Conservation (phyloP, 176 grass and related monocot genomes). For the Avena sativa region DNA sequence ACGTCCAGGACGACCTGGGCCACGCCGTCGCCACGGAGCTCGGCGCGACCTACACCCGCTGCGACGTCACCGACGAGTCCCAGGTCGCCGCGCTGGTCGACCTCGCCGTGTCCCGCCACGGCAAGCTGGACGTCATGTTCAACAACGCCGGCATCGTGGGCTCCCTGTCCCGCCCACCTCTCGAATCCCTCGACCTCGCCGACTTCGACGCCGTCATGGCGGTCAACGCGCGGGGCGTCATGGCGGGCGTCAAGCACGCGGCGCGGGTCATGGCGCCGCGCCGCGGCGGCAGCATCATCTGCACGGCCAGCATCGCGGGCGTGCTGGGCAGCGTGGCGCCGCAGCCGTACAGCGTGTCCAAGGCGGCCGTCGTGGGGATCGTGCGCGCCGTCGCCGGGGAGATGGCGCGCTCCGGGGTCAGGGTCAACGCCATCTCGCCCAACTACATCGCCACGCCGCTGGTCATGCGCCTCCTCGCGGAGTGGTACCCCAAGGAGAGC, state of each 20-base stretch:
- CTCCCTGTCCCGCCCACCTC: not conserved
- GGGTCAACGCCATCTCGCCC: slow-evolving; percentile 35
- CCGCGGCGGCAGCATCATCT: slow-evolving; percentile 9
- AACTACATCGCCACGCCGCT: slow-evolving; percentile 1
- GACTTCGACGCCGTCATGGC: slow-evolving; percentile 29
- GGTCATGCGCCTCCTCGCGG: not conserved
- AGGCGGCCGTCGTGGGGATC: not conserved
- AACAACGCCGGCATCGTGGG: slow-evolving; percentile 64
- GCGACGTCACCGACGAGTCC: slow-evolving; percentile 69
- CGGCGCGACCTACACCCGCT: slow-evolving; percentile 37
- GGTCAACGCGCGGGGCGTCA: not conserved
- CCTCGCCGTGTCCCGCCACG: slow-evolving; percentile 57
- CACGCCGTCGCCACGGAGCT: not conserved
- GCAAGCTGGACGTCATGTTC: slow-evolving; percentile 71
- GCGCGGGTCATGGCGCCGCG: slow-evolving; percentile 30
- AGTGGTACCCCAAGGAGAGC: no score
- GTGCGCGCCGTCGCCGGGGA: not conserved
- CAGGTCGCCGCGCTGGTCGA: slow-evolving; percentile 60
- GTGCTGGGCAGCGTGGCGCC: not conserved
- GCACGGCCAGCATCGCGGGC: slow-evolving; percentile 19
- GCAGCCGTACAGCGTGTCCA: slow-evolving; percentile 13
- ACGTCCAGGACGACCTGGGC: slow-evolving; percentile 24
- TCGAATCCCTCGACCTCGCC: not conserved
- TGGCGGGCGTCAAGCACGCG: slow-evolving; percentile 27
- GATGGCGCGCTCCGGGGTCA: not conserved